Conservation (phyloP, 352 stramenopile species). For the Pythium biforme region DNA sequence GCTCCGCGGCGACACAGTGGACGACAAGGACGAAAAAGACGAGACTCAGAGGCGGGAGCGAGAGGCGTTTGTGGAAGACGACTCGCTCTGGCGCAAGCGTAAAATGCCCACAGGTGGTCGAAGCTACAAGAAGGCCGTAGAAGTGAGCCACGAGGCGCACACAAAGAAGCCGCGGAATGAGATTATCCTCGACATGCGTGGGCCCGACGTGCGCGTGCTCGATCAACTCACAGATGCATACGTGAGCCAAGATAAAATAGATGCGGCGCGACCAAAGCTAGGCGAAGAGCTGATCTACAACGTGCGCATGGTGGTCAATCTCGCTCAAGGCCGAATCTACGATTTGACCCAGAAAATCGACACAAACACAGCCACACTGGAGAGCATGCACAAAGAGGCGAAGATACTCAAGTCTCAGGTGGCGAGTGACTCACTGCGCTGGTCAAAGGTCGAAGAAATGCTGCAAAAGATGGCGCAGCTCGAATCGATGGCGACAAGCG, state of each 20-base stretch:
- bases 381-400: conserved; percentile 60
- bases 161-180: conserved; percentile 54
- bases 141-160: conserved; percentile 57
- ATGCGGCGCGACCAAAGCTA: conserved; percentile 65
- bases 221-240: conserved; percentile 67
- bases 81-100: conserved; percentile 80
- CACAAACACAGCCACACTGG: conserved; percentile 41
- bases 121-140: conserved; percentile 64
- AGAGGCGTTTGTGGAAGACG: conserved; percentile 52
- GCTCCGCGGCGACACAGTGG: conserved; percentile 73
- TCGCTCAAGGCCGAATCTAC: conserved; percentile 75
- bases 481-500: conserved; percentile 27
- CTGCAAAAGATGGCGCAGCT: conserved; percentile 43
- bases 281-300: conserved; percentile 92
- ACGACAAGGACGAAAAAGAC: conserved; percentile 44
- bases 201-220: conserved; percentile 75
- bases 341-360: conserved; percentile 75
- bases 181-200: conserved; percentile 88
- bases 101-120: conserved; percentile 42
- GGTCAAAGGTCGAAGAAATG: conserved; percentile 50
- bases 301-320: conserved; percentile 84
- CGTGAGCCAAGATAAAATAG: conserved; percentile 38
- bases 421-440: conserved; percentile 53
- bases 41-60: conserved; percentile 27
- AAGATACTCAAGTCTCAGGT: conserved; percentile 62